Evolutionary conservation across 106 monocot genomes (phyloP), one percentile per base, ranked within the genome.

Genomic region (Platanthera guangdongensis): DNA sequence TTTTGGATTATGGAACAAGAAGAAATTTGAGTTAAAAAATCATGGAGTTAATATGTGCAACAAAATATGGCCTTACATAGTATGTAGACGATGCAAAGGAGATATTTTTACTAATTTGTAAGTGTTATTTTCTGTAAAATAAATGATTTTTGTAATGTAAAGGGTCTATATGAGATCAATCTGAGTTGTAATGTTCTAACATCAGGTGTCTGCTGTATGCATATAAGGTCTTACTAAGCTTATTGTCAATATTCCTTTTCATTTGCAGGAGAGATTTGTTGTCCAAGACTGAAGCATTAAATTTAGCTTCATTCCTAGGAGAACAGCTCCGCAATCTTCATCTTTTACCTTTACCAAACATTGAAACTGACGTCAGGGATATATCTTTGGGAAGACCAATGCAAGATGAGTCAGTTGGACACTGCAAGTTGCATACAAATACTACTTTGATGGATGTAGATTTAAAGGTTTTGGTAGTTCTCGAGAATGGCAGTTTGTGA

Each of bases 41-140:
- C 45, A 67, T 18, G 71, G 75, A 68, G 52, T 21, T 51, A 48
- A 57, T 77, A 71, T 82, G 78, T 52, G 18, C 55, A 75, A 78
- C 73, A 85, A 19, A 25, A 88, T 90, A 67, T 99, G 86, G 81
- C 89, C 97, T 69, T 99, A 88, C 71, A 80, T 92, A 25, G 83
- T 99, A 48, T 90, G 81, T 50, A 94, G 80, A 85, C 89, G 89
- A 88, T 99, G 97, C 84, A 86, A 80, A 88, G 97, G 97, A 47
- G 85, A 90, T 72, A 94, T 99, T 70, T 88, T 94, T 85, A 91
- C 94, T 71, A 74, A 92, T 82, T 13, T 99, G 97, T 99, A 88
- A 90, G 97, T 86, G 45, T 72, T 14, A 12, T 78, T 55, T 39
- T 75, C 68, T 50, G 1, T 0, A 53, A 28, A 55, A 18, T 51